Percentiles rank a stretch among this genome's conserved stretches.
These are phyloP conservation scores for Pseudogymnoascus sp. DNA, from an alignment of 2,329 filamentous ascomycete species.

Conservation along the genomic window DNA sequence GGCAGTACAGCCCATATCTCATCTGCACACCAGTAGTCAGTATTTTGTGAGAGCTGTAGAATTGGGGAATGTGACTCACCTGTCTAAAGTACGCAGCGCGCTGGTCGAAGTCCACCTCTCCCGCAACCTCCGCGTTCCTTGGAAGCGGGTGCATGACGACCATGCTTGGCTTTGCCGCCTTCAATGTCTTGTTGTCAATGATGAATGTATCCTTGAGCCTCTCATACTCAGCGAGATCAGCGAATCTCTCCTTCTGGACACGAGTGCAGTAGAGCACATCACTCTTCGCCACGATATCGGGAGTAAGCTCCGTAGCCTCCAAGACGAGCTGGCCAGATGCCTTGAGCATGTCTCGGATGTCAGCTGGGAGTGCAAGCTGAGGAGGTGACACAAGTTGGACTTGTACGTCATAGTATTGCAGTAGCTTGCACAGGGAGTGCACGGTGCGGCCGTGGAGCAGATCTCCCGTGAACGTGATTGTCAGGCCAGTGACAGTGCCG, in stretches of 20 bases:
- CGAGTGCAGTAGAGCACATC: conserved; percentile 97
- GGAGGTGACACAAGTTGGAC: conserved; percentile 86
- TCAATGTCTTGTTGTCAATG: conserved; percentile 82
- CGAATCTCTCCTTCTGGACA: conserved; percentile 92
- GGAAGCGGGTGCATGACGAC: conserved; percentile 93
- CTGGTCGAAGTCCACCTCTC: conserved; percentile 97
- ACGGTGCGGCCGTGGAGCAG: conserved; percentile 89
- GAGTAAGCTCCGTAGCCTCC: conserved; percentile 71
- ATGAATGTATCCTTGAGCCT: conserved; percentile 79
- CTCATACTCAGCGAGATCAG: conserved; percentile 73
- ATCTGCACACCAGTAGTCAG: conserved; percentile 49
- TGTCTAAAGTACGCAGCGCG: conserved; percentile 97
- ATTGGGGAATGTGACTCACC: conserved; percentile 49
- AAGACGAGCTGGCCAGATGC: conserved; percentile 65
- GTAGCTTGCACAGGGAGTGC: conserved; percentile 87
- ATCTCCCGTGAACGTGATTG: conserved; percentile 92
- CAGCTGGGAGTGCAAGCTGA: conserved; percentile 64
- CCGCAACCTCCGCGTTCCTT: conserved; percentile 82
- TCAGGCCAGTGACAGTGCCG: conserved; percentile 88
- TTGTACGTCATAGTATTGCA: conserved; percentile 90
- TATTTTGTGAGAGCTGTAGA: conserved; percentile 6
- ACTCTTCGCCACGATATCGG: conserved; percentile 74
- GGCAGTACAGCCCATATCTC: conserved; percentile 94
- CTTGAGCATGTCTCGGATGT: conserved; percentile 64
- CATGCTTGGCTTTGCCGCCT: conserved; percentile 86